Evolutionary conservation across 2,329 filamentous ascomycete species (phyloP).

Genomic region (Coniochaeta sp.): DNA sequence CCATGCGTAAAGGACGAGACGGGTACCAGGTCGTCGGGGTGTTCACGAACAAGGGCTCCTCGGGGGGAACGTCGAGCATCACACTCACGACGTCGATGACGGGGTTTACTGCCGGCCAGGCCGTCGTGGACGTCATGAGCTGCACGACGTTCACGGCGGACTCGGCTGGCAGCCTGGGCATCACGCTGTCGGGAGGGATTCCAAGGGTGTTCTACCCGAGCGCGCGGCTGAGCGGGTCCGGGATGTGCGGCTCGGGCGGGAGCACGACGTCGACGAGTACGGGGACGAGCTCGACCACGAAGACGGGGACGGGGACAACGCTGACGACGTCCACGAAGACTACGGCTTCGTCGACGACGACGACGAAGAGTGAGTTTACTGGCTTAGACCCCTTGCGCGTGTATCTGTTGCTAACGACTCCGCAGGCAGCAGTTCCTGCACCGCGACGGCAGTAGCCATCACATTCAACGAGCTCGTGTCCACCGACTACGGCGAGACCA

Average conservation of each 20-base stretch:
- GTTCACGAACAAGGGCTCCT: conserved; percentile 31
- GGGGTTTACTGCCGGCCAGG: conserved; percentile 25
- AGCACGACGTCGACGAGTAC: conserved; percentile 3
- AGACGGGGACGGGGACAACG: conserved; percentile 4
- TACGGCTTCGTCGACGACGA: conserved; percentile 3
- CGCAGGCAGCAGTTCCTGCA: conserved; percentile 5
- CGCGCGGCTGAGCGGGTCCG: conserved; percentile 23
- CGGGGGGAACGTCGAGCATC: conserved; percentile 20
- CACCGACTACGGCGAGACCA: conserved; percentile 14
- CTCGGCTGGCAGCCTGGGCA: conserved; percentile 31
- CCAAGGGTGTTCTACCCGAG: conserved; percentile 33
- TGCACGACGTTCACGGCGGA: conserved; percentile 36
- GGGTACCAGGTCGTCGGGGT: conserved; percentile 28
- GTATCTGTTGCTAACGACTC: background rate
- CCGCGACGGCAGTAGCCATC: conserved; percentile 12
- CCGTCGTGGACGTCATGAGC: conserved; percentile 31
- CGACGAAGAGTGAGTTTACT: background rate
- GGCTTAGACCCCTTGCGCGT: background rate
- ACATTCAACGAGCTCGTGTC: conserved; percentile 18
- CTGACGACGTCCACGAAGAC: conserved; percentile 2
- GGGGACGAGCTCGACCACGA: conserved; percentile 3
- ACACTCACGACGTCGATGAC: conserved; percentile 26
- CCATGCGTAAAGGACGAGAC: conserved; percentile 34
- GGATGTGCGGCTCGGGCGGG: conserved; percentile 20
- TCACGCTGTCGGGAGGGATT: conserved; percentile 32